Evolutionary conservation across 805 yeast genomes (phyloP).

Genomic region (Zygoascus bituminiphila): DNA sequence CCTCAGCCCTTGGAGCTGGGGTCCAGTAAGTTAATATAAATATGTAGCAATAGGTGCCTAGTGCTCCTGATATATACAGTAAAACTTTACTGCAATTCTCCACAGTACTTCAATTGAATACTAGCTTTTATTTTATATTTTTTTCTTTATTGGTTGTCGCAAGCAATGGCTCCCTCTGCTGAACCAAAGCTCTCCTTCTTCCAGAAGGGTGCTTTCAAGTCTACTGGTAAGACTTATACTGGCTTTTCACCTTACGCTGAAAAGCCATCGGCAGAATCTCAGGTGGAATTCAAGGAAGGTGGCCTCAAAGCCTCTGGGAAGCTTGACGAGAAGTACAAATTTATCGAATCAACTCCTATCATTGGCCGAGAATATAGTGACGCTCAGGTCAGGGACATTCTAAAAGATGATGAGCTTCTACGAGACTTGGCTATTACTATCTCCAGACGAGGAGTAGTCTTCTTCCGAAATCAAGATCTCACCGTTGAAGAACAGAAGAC

Average conservation of each 20-base stretch:
- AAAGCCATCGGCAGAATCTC: conserved; percentile 5
- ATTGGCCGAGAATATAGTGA: conserved; percentile 27
- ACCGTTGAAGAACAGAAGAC: conserved; percentile 23
- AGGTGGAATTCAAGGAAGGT: conserved; percentile 14
- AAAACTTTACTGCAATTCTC: too few relatives aligned
- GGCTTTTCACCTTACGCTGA: conserved; percentile 26
- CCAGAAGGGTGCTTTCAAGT: background rate
- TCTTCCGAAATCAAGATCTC: conserved; percentile 39
- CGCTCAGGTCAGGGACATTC: conserved; percentile 22
- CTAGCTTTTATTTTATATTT: too few relatives aligned
- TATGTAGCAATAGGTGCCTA: too few relatives aligned
- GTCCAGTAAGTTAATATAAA: too few relatives aligned
- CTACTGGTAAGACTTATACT: background rate
- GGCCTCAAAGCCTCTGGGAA: conserved; percentile 18
- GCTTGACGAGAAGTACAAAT: conserved; percentile 23
- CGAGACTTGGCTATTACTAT: conserved; percentile 40
- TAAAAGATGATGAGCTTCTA: conserved; percentile 23
- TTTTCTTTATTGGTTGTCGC: too few relatives aligned
- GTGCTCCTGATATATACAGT: too few relatives aligned
- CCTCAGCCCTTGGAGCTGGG: too few relatives aligned
- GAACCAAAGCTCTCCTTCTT: background rate
- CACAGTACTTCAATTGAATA: too few relatives aligned
- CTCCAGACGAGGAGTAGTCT: conserved; percentile 44
- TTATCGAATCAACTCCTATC: conserved; percentile 24
- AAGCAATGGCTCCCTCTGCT: background rate